phyloP scores from a whole-genome alignment of 139 green algal genomes.

The Choricystis sp. region DNA sequence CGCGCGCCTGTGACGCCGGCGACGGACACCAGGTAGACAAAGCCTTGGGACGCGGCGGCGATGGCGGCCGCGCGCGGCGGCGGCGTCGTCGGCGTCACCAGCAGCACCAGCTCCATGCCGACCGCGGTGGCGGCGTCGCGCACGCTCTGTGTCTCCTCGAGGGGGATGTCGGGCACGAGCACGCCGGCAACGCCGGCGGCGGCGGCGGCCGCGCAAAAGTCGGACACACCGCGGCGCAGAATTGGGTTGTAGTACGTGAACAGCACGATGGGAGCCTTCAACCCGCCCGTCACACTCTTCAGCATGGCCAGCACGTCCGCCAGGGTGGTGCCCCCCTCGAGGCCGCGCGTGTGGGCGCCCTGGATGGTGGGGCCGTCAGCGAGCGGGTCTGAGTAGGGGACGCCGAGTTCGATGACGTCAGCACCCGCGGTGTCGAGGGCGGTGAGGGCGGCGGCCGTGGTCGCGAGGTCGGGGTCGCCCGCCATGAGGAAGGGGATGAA shows the following conservation, averaged over 20 bases:
- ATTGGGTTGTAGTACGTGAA: constrained; percentile 99
- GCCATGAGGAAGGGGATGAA: constrained; percentile 91
- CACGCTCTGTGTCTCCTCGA: constrained; percentile 85
- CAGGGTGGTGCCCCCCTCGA: constrained; percentile 62
- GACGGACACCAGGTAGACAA: constrained; percentile 96
- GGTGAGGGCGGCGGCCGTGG: constrained; percentile 62
- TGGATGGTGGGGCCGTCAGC: constrained; percentile 94
- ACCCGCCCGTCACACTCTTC: constrained; percentile 19
- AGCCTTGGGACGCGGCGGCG: constrained; percentile 68
- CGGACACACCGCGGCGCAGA: constrained; percentile 63
- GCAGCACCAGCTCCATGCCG: constrained; percentile 85
- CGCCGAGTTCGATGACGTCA: constrained; percentile 96
- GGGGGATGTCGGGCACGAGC: constrained; percentile 89
- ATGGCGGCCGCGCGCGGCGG: constrained; percentile 45
- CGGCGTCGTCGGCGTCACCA: constrained; percentile 86
- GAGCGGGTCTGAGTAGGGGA: constrained; percentile 83
- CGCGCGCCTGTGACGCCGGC: constrained; percentile 75
- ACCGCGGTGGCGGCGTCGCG: constrained; percentile 29
- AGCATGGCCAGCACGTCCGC: constrained; percentile 62
- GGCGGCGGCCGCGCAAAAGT: constrained; percentile 70
- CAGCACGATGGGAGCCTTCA: constrained; percentile 78
- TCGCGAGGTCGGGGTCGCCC: constrained; percentile 84
- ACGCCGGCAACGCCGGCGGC: constrained; percentile 73
- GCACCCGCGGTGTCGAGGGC: constrained; percentile 46
- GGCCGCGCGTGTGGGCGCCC: constrained; percentile 67